Evolutionary conservation across 2,329 filamentous ascomycete genomes (phyloP).

Genomic region (Xylaria sp.): DNA sequence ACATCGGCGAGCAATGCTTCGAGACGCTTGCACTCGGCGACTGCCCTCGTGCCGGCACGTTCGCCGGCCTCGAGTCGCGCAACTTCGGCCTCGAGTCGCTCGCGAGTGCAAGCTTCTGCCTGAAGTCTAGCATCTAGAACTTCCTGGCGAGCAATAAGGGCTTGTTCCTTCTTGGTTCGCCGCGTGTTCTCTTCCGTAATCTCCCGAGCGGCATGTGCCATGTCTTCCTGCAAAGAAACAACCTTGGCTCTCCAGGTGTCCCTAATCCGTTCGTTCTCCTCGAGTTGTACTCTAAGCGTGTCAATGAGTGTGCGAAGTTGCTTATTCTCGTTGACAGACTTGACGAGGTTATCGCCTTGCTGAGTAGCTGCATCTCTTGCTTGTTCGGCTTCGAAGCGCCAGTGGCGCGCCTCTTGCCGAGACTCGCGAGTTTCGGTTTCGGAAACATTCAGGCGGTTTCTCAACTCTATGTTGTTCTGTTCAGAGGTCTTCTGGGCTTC

Average conservation of each 20-base stretch:
- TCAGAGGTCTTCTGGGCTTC: constrained; percentile 56
- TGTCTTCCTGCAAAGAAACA: constrained; percentile 78
- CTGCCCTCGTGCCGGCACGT: constrained; percentile 58
- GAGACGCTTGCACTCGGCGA: constrained; percentile 57
- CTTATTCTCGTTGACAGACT: constrained; percentile 57
- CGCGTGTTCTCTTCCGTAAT: constrained; percentile 76
- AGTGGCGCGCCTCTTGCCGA: constrained; percentile 54
- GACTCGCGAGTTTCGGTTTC: constrained; percentile 53
- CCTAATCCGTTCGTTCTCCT: constrained; percentile 79
- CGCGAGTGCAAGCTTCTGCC: constrained; percentile 64
- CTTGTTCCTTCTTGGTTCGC: constrained; percentile 73
- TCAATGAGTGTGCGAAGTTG: constrained; percentile 69
- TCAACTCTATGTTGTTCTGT: constrained; percentile 51
- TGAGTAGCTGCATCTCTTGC: constrained; percentile 48
- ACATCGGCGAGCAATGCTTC: constrained; percentile 52
- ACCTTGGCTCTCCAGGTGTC: constrained; percentile 82
- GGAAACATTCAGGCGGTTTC: constrained; percentile 48
- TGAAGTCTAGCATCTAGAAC: constrained; percentile 72
- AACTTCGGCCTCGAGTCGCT: constrained; percentile 61
- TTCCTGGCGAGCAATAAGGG: constrained; percentile 72
- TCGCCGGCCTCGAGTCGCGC: constrained; percentile 60
- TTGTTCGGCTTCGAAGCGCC: constrained; percentile 57
- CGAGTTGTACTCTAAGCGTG: constrained; percentile 69
- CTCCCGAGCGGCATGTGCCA: constrained; percentile 71
- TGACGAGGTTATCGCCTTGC: constrained; percentile 44